Conservation (phyloP, 345 rosid species). For the Ricinus communis region DNA sequence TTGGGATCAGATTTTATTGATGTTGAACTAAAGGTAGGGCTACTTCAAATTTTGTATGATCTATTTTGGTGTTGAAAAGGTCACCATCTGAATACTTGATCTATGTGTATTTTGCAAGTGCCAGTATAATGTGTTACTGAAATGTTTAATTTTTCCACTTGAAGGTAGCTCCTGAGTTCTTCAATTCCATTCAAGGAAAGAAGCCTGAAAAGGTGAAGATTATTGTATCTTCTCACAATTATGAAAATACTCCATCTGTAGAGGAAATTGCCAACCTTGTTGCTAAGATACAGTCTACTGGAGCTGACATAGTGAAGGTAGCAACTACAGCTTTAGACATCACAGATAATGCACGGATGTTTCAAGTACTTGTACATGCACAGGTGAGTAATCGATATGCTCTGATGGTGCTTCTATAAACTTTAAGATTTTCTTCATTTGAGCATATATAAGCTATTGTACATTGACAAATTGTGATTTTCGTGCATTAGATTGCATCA, state of each 20-base stretch:
- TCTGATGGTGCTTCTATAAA: not conserved
- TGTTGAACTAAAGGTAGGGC: conserved; percentile 55
- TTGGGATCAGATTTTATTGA: conserved; percentile 59
- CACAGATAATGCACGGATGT: conserved; percentile 46
- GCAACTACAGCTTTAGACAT: conserved; percentile 63
- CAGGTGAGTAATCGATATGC: conserved; percentile 37
- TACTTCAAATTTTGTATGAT: not conserved
- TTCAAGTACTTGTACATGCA: conserved; percentile 50
- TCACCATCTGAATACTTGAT: not conserved
- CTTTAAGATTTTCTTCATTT: no score
- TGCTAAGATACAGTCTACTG: conserved; percentile 57
- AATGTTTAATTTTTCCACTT: conserved; percentile 14
- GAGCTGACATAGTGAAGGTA: conserved; percentile 61
- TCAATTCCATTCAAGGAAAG: conserved; percentile 42
- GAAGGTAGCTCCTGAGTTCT: conserved; percentile 57
- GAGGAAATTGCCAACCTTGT: conserved; percentile 54
- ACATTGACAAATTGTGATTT: not conserved
- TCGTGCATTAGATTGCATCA: not conserved
- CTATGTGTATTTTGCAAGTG: not conserved
- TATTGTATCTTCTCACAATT: conserved; percentile 67
- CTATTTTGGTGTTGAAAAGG: not conserved
- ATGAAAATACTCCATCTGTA: conserved; percentile 45
- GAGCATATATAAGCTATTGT: not conserved
- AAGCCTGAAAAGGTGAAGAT: conserved; percentile 47
- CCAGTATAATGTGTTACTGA: not conserved